A percentile compares a stretch with the other conserved stretches of the same genome.
These are phyloP conservation scores for Eutrema japonicum DNA, from an alignment of 345 rosid genomes.

Conservation along the genomic window DNA sequence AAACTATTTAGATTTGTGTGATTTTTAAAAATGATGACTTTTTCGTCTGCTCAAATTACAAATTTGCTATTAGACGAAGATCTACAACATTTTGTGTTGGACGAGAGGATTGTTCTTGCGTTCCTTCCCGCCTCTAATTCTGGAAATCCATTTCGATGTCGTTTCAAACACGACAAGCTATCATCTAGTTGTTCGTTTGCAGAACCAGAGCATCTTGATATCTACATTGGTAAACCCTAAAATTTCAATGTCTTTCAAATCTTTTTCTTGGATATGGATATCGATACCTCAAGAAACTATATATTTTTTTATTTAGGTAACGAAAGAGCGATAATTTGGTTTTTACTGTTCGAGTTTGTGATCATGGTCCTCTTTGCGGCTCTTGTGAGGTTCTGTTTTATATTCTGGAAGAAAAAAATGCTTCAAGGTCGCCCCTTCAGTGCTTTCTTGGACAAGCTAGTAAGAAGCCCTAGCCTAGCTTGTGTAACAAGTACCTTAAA, in stretches of 20 bases:
- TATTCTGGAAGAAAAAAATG: conserved; percentile 90
- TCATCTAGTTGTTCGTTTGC: conserved; percentile 67
- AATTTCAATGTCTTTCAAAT: neutral
- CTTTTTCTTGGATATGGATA: neutral
- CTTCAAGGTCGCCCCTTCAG: conserved; percentile 63
- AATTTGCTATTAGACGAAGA: conserved; percentile 58
- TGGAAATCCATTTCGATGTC: conserved; percentile 67
- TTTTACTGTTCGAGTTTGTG: conserved; percentile 69
- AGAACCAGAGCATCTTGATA: conserved; percentile 47
- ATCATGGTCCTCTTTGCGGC: conserved; percentile 59
- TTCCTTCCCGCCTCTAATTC: conserved; percentile 72
- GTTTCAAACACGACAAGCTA: conserved; percentile 62
- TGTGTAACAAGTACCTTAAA: neutral
- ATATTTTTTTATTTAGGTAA: conserved; percentile 54
- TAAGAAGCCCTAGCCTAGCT: conserved; percentile 42
- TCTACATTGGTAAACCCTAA: conserved; percentile 54
- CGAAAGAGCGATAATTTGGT: conserved; percentile 54
- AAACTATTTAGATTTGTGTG: neutral
- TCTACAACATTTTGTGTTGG: conserved; percentile 64
- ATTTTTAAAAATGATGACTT: conserved; percentile 9
- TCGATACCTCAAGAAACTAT: neutral
- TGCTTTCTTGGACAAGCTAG: conserved; percentile 72
- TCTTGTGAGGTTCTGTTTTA: conserved; percentile 72
- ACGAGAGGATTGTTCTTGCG: conserved; percentile 78
- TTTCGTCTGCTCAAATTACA: conserved; percentile 50